Evolutionary conservation across 176 grass and related monocot genomes (phyloP), one percentile per base, ranked within the genome.

Genomic region (Aechmea fasciata): DNA sequence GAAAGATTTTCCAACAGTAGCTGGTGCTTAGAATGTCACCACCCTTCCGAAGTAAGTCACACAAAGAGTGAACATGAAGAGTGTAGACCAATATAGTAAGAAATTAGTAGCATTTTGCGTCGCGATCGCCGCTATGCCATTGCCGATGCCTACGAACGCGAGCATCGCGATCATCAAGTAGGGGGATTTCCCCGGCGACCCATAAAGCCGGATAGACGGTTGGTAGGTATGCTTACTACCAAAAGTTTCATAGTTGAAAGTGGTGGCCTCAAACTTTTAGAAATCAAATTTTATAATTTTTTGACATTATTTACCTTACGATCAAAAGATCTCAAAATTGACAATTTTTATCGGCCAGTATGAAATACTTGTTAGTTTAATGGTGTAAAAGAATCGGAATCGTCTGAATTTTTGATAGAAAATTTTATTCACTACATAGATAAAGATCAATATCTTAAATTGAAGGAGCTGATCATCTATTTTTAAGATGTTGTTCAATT

Each of bases 1-100:
- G n/a, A n/a, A n/a, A n/a, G n/a, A n/a, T n/a, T n/a, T n/a, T n/a
- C n/a, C n/a, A n/a, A n/a, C n/a, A n/a, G n/a, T n/a, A n/a, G n/a
- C n/a, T 0, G 71, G 78, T 50, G 78, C 78, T 11, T 74, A 49
- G 54, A 81, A 81, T 1, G 71, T 81, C 15, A 63, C 3, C 78
- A 80, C 74, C 65, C 69, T 80, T 25, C 78, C 65, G 47, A 80
- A 80, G 65, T 80, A 74, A 55, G 78, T 80, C 59, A 69, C 52
- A 6, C 71, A 81, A 52, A 74, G 29, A 10, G 78, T 81, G 65
- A 74, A 81, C 18, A 74, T 8, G 24, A 69, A 81, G 23, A 81
- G 71, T 47, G 64, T 59, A 6, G 55, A 74, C 65, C 71, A 81
- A 14, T 69, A 81, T 13, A 47, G 6, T 20, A 80, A 14, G 78